These are phyloP conservation scores for Aspergillus calidoustus DNA, from an alignment of 2,329 filamentous ascomycete species.

Conservation along the genomic window DNA sequence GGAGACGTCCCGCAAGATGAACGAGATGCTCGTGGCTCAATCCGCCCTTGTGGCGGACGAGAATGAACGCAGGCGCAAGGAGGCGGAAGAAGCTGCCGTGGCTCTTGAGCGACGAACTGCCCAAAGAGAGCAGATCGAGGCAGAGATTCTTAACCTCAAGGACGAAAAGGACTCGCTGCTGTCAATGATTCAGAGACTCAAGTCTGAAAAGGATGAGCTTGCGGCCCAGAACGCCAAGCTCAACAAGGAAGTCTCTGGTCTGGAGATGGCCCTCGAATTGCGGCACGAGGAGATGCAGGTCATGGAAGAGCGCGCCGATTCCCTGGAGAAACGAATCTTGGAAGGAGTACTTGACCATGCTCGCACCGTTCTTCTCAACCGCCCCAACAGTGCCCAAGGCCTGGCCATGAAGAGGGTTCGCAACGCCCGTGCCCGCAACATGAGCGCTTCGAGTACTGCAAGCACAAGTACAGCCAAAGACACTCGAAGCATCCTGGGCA, in stretches of 20 bases:
- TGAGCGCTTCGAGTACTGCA: conserved; percentile 40
- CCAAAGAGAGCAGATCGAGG: conserved; percentile 67
- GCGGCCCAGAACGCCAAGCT: conserved; percentile 77
- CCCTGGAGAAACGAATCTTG: conserved; percentile 86
- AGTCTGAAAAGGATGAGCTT: conserved; percentile 66
- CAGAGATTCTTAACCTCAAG: conserved; percentile 53
- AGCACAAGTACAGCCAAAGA: conserved; percentile 41
- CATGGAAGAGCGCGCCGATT: conserved; percentile 89
- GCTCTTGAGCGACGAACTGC: conserved; percentile 76
- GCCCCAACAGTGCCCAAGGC: conserved; percentile 60
- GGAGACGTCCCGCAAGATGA: conserved; percentile 80
- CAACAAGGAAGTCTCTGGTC: conserved; percentile 82
- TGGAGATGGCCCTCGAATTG: conserved; percentile 87
- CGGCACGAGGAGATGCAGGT: conserved; percentile 87
- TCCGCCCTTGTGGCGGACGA: conserved; percentile 67
- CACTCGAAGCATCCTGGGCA: conserved; percentile 43
- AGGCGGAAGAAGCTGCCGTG: conserved; percentile 77
- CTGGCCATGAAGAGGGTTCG: conserved; percentile 59
- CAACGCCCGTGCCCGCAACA: conserved; percentile 45
- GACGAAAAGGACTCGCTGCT: conserved; percentile 68
- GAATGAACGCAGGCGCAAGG: conserved; percentile 76
- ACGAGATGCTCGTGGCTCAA: conserved; percentile 63
- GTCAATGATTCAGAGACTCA: conserved; percentile 56
- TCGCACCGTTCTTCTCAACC: conserved; percentile 75
- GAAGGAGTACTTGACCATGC: conserved; percentile 97